Conservation (phyloP, 257 asterid genomes). For the Penstemon eatonii region DNA sequence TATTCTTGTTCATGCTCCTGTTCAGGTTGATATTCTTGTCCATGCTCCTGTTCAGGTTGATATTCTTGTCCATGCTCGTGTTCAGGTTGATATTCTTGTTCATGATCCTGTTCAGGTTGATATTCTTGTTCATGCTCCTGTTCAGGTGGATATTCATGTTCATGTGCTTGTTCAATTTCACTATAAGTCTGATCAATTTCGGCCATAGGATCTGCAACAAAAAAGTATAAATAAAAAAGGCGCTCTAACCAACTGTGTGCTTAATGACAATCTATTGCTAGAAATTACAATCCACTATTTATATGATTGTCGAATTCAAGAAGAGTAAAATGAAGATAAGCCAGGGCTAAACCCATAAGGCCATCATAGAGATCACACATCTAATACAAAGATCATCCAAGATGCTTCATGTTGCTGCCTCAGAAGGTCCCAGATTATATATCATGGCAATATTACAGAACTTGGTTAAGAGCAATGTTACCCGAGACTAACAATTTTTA, state of each 20-base stretch:
- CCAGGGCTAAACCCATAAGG: neutral
- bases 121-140: conserved; percentile 20
- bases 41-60: conserved; percentile 21
- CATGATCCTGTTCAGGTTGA: conserved; percentile 22
- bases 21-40: conserved; percentile 4
- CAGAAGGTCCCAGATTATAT: neutral
- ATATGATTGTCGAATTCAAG: too few species aligned
- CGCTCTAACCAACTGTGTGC: conserved; percentile 11
- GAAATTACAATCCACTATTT: too few species aligned
- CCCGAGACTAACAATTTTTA: too few species aligned
- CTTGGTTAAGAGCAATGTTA: neutral
- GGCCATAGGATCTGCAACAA: conserved; percentile 44
- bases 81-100: neutral
- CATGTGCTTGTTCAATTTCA: conserved; percentile 38
- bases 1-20: conserved; percentile 30
- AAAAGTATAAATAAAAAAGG: conserved; percentile 16
- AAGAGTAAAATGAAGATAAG: neutral
- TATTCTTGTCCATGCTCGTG: conserved; percentile 20
- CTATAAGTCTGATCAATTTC: conserved; percentile 47
- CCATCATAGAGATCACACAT: neutral
- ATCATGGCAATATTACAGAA: neutral
- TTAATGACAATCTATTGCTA: neutral
- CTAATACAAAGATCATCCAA: neutral
- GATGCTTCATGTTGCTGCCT: neutral
- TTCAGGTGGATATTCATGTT: conserved; percentile 30